Evolutionary conservation across 2,329 filamentous ascomycete genomes (phyloP).

Genomic region (Pleoardoris graminearum): DNA sequence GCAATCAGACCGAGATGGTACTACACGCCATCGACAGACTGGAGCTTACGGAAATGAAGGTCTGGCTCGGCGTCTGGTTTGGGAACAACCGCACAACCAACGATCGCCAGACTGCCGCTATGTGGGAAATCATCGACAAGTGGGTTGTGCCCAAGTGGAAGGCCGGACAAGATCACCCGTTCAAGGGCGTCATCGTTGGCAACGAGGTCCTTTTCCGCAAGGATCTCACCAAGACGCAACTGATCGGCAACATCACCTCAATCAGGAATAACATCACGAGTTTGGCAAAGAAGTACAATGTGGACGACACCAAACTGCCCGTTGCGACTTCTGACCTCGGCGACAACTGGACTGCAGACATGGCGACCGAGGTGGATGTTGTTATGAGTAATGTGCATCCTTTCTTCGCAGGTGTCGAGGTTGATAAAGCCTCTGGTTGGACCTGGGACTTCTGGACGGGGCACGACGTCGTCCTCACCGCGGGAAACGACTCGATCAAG

Average conservation of each 20-base stretch:
- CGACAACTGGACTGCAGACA: constrained; percentile 75
- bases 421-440: constrained; percentile 72
- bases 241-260: constrained; percentile 65
- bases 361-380: constrained; percentile 75
- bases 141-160: constrained; percentile 11
- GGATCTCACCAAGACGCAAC: constrained; percentile 66
- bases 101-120: constrained; percentile 75
- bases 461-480: constrained; percentile 67
- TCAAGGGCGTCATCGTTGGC: constrained; percentile 65
- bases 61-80: constrained; percentile 96
- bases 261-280: constrained; percentile 68
- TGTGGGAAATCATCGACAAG: constrained; percentile 78
- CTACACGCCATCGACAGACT: constrained; percentile 78
- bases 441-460: constrained; percentile 79
- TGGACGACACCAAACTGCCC: constrained; percentile 68
- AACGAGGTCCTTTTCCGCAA: constrained; percentile 66
- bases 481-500: constrained; percentile 52
- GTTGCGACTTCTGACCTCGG: constrained; percentile 89
- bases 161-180: constrained; percentile 53
- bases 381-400: constrained; percentile 98
- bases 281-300: constrained; percentile 44
- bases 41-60: constrained; percentile 74
- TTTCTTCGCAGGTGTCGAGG: constrained; percentile 82
- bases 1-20: constrained; percentile 95
- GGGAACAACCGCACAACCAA: constrained; percentile 84